A percentile compares a stretch with the other conserved stretches of the same genome.
phyloP scores from a whole-genome alignment of 1,284 basidiomycete genomes.

The Leccinum pallidistipes region DNA sequence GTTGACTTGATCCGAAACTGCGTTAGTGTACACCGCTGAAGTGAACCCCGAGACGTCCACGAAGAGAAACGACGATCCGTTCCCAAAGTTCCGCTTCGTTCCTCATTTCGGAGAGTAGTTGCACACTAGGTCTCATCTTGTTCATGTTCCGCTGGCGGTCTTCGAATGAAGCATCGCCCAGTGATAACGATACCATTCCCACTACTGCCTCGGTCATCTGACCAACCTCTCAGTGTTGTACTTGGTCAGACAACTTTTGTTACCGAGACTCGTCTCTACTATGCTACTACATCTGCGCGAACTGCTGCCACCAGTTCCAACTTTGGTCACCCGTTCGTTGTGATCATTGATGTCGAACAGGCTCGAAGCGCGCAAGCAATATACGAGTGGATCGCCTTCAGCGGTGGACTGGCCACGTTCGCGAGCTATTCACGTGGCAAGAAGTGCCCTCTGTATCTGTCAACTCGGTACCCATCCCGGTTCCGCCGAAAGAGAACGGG shows the following conservation, averaged over 20 bases:
- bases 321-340: no score
- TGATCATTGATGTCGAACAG: no score
- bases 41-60: conserved; percentile 35
- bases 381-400: no score
- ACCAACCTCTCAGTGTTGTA: conserved; percentile 11
- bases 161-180: background rate
- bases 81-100: conserved; percentile 49
- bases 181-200: background rate
- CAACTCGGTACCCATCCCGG: no score
- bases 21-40: conserved; percentile 60
- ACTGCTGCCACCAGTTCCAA: conserved; percentile 24
- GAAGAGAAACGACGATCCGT: conserved; percentile 37
- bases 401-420: no score
- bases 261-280: conserved; percentile 43
- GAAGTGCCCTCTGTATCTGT: no score
- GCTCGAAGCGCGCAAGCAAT: no score
- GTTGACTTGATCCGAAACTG: conserved; percentile 52
- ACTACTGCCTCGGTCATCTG: conserved; percentile 7
- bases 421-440: no score
- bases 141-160: conserved; percentile 49
- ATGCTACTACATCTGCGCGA: conserved; percentile 59
- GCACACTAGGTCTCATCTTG: conserved; percentile 46
- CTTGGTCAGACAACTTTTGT: conserved; percentile 61
- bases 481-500: no score
- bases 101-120: conserved; percentile 60